Evolutionary conservation across 106 monocot species (phyloP), one percentile per base, ranked within the genome.

Genomic region (Ottelia alismoides): DNA sequence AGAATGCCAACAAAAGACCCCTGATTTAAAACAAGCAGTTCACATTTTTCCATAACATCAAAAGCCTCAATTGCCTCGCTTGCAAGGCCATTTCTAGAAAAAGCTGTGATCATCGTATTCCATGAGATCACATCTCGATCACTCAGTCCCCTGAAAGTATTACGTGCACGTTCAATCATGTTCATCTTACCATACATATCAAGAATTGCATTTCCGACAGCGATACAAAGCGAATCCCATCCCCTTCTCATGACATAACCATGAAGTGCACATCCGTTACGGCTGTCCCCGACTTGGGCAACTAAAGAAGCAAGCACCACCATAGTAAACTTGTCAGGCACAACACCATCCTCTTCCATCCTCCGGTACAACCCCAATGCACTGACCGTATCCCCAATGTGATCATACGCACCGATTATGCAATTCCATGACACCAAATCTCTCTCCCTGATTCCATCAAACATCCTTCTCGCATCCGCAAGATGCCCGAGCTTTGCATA

Each of bases 381-480:
- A 22, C 10, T 53, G 20, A 12, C 28, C 0, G 74, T 57, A 0
- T 64, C 23, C 20, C 80, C 63, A 28, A 31, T 23, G 53, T 80
- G 70, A 25, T 71, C 80, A 17, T 71, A 75, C 27, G 71, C 67
- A 50, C 58, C 25, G 28, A 80, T 67, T 3, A 80, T 46, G 21
- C 67, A 79, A 52, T 79, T 79, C 79, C 79, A 79, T 1, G 74
- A 66, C 2, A 74, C 70, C 52, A 79, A 51, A 51, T 79, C 79
- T 30, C 25, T 69, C 1, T 47, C 24, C 27, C 28, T 21, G 70
- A 88, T 70, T 18, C 26, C 53, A 55, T 88, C 76, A 53, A 78
- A 88, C 2, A 78, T 52, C 22, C 16, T 25, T 27, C 40, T 35
- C 9, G 82, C 72, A 49, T 73, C 57, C 2, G 22, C 55, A 46